Conservation (phyloP, 208 protist genomes). For the Leishmania tropica region DNA sequence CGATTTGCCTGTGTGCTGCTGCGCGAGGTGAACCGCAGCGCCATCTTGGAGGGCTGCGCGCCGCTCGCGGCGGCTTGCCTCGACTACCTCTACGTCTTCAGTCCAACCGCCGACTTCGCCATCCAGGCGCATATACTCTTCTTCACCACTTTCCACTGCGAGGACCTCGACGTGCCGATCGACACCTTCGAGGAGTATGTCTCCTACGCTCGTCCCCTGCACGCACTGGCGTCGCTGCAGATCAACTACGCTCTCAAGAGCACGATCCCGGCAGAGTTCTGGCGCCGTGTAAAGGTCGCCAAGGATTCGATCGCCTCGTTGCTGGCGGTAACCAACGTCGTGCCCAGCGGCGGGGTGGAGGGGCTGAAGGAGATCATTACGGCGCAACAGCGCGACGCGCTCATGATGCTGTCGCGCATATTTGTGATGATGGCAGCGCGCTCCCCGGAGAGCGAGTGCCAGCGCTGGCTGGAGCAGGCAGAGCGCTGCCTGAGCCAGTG, state of each 20-base stretch:
- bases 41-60: slow-evolving; percentile 74
- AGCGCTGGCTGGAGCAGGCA: slow-evolving; percentile 71
- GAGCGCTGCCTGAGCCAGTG: slow-evolving; percentile 84
- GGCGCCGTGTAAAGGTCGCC: slow-evolving; percentile 76
- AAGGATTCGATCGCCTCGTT: slow-evolving; percentile 79
- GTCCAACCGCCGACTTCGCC: slow-evolving; percentile 61
- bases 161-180: slow-evolving; percentile 81
- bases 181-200: slow-evolving; percentile 88
- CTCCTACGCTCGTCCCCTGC: slow-evolving; percentile 74
- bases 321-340: slow-evolving; percentile 69
- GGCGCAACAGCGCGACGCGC: slow-evolving; percentile 76
- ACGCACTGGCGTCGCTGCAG: slow-evolving; percentile 70
- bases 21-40: slow-evolving; percentile 78
- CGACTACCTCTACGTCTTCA: slow-evolving; percentile 84
- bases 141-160: slow-evolving; percentile 79
- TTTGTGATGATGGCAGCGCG: slow-evolving; percentile 89
- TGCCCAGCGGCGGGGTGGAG: slow-evolving; percentile 58
- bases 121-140: slow-evolving; percentile 84
- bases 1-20: slow-evolving; percentile 78
- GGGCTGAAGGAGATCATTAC: slow-evolving; percentile 69
- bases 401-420: slow-evolving; percentile 70
- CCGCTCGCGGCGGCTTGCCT: slow-evolving; percentile 85
- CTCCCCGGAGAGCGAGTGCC: slow-evolving; percentile 62
- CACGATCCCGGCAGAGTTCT: slow-evolving; percentile 75
- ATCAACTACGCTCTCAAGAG: slow-evolving; percentile 87